Percentiles rank a stretch among this genome's conserved stretches.
These are phyloP conservation scores for Penicillium carneum DNA, from an alignment of 2,329 filamentous ascomycete species.

Conservation along the genomic window DNA sequence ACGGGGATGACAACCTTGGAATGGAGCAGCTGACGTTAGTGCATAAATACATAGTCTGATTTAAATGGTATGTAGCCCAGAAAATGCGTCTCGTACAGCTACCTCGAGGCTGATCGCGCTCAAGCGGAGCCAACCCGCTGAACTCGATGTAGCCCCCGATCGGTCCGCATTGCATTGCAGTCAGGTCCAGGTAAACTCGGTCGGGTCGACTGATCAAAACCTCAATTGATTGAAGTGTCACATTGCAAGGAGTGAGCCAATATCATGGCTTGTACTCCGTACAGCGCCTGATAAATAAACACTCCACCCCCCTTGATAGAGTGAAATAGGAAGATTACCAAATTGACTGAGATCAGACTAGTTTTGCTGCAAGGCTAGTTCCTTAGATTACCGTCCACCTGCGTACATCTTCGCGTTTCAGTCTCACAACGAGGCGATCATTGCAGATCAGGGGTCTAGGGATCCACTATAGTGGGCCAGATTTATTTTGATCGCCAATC, in stretches of 20 bases:
- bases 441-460: constrained; percentile 31
- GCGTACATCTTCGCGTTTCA: constrained; percentile 2
- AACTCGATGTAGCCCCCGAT: neutral
- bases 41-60: constrained; percentile 6
- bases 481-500: constrained; percentile 28
- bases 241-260: constrained; percentile 16
- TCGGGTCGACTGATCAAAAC: neutral
- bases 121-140: neutral
- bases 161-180: neutral
- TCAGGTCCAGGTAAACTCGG: neutral
- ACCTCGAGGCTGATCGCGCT: neutral
- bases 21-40: constrained; percentile 14
- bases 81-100: constrained; percentile 1
- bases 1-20: constrained; percentile 8
- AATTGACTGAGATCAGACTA: constrained; percentile 9
- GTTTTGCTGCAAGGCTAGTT: constrained; percentile 22
- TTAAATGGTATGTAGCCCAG: constrained; percentile 2
- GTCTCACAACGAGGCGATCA: constrained; percentile 25
- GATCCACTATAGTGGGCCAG: constrained; percentile 23
- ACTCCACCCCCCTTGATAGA: constrained; percentile 1
- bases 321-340: neutral
- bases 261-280: neutral
- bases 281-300: neutral
- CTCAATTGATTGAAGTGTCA: neutral
- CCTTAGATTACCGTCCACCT: constrained; percentile 8